These are phyloP conservation scores for Pseudonitzschia multistriata DNA, from an alignment of 108 stramenopile genomes.

Conservation along the genomic window DNA sequence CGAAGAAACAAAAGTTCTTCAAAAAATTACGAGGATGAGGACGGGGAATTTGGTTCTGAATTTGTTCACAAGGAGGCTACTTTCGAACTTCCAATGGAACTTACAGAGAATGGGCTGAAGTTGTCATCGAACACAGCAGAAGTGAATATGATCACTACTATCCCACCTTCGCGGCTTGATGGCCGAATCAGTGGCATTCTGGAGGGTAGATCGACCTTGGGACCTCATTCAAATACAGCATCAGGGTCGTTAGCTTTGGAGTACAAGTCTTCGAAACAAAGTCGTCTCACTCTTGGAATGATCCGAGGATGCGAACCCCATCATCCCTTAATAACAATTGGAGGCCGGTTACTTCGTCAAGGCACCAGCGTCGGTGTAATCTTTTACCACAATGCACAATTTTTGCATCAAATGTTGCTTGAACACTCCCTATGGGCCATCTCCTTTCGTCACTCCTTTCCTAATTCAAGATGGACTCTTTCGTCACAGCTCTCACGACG, in stretches of 20 bases:
- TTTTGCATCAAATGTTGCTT: slow-evolving; percentile 18
- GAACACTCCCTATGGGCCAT: slow-evolving; percentile 28
- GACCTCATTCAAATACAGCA: neutral
- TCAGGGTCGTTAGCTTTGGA: slow-evolving; percentile 32
- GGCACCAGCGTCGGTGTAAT: slow-evolving; percentile 27
- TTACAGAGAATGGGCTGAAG: slow-evolving; percentile 18
- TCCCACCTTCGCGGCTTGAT: slow-evolving; percentile 31
- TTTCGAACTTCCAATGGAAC: slow-evolving; percentile 34
- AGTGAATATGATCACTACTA: slow-evolving; percentile 20
- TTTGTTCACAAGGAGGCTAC: slow-evolving; percentile 22
- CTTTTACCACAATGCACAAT: slow-evolving; percentile 23
- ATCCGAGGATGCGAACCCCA: slow-evolving; percentile 27
- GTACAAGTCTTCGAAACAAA: slow-evolving; percentile 20
- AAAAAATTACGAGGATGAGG: slow-evolving; percentile 7
- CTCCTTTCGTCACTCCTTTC: slow-evolving; percentile 23
- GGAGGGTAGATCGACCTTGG: slow-evolving; percentile 27
- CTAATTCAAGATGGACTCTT: slow-evolving; percentile 20
- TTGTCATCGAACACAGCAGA: slow-evolving; percentile 21
- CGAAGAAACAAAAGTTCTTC: slow-evolving; percentile 5
- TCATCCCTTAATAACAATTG: slow-evolving; percentile 29
- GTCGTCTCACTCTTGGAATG: slow-evolving; percentile 28
- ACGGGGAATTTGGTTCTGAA: slow-evolving; percentile 1
- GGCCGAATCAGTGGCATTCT: slow-evolving; percentile 26
- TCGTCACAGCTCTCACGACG: slow-evolving; percentile 26
- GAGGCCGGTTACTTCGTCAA: slow-evolving; percentile 14